These are phyloP conservation scores for Ustilago crameri DNA, from an alignment of 1,284 basidiomycete genomes.

Conservation along the genomic window DNA sequence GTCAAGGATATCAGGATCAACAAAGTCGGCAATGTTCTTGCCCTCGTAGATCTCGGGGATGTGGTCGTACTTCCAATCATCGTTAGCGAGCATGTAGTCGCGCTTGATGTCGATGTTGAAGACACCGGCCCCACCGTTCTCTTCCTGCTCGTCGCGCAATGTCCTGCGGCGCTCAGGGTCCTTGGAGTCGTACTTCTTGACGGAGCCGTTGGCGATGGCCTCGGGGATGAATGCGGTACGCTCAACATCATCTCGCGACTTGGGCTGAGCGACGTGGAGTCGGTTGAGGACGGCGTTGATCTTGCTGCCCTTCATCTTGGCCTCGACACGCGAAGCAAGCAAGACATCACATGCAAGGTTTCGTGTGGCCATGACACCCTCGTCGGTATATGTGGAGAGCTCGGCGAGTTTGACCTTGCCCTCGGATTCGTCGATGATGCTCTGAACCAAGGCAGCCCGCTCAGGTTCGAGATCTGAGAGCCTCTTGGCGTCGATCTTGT, in stretches of 20 bases:
- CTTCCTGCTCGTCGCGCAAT: slow-evolving; percentile 67
- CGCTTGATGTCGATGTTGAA: slow-evolving; percentile 71
- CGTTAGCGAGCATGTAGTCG: slow-evolving; percentile 87
- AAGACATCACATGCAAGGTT: slow-evolving; percentile 66
- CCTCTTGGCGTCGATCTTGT: slow-evolving; percentile 64
- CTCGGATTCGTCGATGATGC: slow-evolving; percentile 59
- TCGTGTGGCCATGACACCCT: slow-evolving; percentile 65
- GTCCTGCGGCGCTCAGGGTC: slow-evolving; percentile 61
- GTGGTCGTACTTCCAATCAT: slow-evolving; percentile 94
- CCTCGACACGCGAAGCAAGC: slow-evolving; percentile 63
- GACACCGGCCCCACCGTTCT: slow-evolving; percentile 66
- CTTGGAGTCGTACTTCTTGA: slow-evolving; percentile 61
- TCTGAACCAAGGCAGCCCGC: slow-evolving; percentile 58
- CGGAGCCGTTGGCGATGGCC: slow-evolving; percentile 46
- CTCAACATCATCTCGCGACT: slow-evolving; percentile 62
- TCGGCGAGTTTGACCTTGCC: slow-evolving; percentile 62
- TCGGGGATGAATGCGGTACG: slow-evolving; percentile 62
- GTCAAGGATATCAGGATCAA: slow-evolving; percentile 97
- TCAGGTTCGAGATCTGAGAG: slow-evolving; percentile 61
- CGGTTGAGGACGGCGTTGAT: slow-evolving; percentile 65
- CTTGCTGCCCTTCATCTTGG: slow-evolving; percentile 65
- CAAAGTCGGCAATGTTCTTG: slow-evolving; percentile 98
- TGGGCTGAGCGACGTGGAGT: slow-evolving; percentile 65
- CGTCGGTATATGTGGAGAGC: slow-evolving; percentile 67
- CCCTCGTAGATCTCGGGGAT: slow-evolving; percentile 97